Base-by-base conservation (phyloP, 768 basidiomycete genomes). In the Stropharia rugosoannulata region DNA sequence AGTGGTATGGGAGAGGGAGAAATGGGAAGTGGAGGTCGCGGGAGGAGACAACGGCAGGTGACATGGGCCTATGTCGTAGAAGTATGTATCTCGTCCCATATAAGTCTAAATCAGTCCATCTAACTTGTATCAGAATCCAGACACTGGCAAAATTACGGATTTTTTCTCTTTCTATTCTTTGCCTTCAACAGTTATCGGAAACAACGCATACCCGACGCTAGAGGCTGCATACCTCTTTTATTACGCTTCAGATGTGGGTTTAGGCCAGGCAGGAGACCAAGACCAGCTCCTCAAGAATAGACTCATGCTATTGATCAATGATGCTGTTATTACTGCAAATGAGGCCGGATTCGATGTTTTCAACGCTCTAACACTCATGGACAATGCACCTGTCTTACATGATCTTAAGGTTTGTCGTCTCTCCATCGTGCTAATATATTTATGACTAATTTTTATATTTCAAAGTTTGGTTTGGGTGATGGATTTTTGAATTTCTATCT, bases 51-150 rank as follows among this genome's bases (percentile, higher is more conserved):
- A 7, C 85, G 84, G 1, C 97, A 98, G 68, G 96, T 98, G 27
- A 87, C 90, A 2, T 99, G 95, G 95, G 78, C 90, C 2, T 98
- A 96, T 65, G 95, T 99, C 32, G 90, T 97, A 44, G 95, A 98
- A 84, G 96, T 89, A 55, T 50, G 76, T 45, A 32, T 7, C 19
- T 59, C 40, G 51, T 7, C 32, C 19, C 50, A 36, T 49, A n/a
- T 19, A 55, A 19, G 45, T 15, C 19, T 10, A 5, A 25, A 38
- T 49, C 13, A 10, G 13, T 40, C 59, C 51, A 18, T 51, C 44
- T n/a, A 35, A 38, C 19, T 41, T 13, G 16, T 39, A 22, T 18
- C 22, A 98, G 95, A 82, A 98, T 70, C 89, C 91, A 1, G 72
- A 82, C 55, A 89, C 89, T 2, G 84, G 89, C 56, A 80, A 81